Base-by-base conservation (phyloP, 2,329 filamentous ascomycete species). In the Fusarium circinatum region DNA sequence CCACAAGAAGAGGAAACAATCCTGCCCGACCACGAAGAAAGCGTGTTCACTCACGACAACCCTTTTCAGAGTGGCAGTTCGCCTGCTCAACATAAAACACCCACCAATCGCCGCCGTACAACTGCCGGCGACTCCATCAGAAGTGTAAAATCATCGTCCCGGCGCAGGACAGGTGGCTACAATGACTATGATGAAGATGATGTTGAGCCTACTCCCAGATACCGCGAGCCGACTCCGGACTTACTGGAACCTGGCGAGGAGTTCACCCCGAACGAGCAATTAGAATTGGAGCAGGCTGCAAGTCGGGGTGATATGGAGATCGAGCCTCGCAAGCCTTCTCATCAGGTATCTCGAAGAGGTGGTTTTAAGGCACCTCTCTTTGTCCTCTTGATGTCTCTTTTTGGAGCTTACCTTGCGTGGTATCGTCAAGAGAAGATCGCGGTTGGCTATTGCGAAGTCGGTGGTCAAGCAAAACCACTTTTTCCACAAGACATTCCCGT, bases 401-500 rank as follows among this genome's bases (percentile, higher is more conserved):
- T 96, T 12, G 89, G 89, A 38, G 90, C 92, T 2, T 94, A 97
- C 73, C 92, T 88, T 36, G 89, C 89, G 14, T 96, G 95, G 89
- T 99, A 95, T 85, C 89, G 96, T 55, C 94, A 98, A 80, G 96
- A 99, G 83, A 98, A 98, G 86, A 86, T 98, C n/a, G 93, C 94
- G 22, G 94, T 98, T 26, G 96, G 97, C 39, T 99, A 97, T 80
- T 99, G 96, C 80, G 95, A 95, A 18, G 89, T 97, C 60, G 96
- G 93, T 30, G 89, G 91, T 60, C 86, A 90, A 54, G 89, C 87
- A 5, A 85, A 83, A 38, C 79, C 85, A 73, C 79, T 90, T 36
- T 80, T 90, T 24, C 87, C 88, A 17, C 79, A 82, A 17, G 82
- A 87, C 30, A 77, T 86, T 42, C 83, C 85, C 2, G 82, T 98